A percentile compares a stretch with the other conserved stretches of the same genome.
Conservation (phyloP, 768 basidiomycete species). For the Lactarius psammicola region DNA sequence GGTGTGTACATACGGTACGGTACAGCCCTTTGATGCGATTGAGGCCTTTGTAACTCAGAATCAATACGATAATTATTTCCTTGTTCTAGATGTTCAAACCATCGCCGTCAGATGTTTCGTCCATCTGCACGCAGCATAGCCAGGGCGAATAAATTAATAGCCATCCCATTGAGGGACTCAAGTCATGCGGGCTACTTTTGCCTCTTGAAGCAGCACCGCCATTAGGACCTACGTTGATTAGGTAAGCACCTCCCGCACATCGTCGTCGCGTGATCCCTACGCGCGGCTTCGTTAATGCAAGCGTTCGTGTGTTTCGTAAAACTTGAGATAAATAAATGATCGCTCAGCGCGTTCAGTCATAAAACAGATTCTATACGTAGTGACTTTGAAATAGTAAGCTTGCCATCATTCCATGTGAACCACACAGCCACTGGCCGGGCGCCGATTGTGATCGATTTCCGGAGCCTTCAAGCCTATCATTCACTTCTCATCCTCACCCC, state of each 20-base stretch:
- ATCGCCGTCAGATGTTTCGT: not conserved
- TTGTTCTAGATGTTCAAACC: not conserved
- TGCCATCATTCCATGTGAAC: no score
- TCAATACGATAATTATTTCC: not conserved
- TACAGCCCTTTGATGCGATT: not conserved
- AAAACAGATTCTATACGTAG: no score
- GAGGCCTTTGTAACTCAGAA: not conserved
- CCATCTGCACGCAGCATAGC: not conserved
- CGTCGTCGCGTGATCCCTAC: not conserved
- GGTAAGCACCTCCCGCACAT: not conserved
- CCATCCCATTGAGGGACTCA: not conserved
- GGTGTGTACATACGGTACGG: not conserved
- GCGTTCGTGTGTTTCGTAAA: no score
- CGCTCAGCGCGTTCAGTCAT: no score
- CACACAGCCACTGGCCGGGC: no score
- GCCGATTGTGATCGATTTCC: no score
- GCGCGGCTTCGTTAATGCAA: no score
- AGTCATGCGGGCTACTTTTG: not conserved
- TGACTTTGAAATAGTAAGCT: no score
- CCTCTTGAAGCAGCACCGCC: not conserved
- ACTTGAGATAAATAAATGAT: no score
- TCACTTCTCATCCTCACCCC: no score
- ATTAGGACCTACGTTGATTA: not conserved
- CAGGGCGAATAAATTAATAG: not conserved
- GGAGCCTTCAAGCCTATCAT: no score